phyloP scores from a whole-genome alignment of 345 rosid genomes.

The Lepidium didymum region DNA sequence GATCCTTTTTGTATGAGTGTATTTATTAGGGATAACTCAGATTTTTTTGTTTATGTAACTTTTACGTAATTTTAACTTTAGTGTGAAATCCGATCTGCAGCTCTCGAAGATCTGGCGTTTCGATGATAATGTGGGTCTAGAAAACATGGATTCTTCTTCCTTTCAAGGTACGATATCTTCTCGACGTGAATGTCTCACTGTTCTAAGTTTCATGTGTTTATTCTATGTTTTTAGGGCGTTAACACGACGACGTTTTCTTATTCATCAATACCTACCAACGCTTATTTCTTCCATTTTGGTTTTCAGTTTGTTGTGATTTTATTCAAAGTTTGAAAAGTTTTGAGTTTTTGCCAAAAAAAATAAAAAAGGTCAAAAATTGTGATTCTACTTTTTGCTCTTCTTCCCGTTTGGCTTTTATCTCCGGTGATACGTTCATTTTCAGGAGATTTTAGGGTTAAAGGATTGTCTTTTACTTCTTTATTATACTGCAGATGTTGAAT shows the following conservation, averaged over 20 bases:
- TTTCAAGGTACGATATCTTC: constrained; percentile 24
- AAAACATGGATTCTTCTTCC: constrained; percentile 35
- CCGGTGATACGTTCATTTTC: background rate
- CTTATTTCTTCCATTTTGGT: background rate
- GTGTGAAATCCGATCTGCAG: constrained; percentile 7
- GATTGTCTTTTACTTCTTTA: background rate
- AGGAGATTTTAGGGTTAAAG: constrained; percentile 11
- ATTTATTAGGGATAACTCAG: background rate
- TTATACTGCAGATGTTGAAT: background rate
- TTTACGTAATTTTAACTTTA: background rate
- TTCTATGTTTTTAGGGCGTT: background rate
- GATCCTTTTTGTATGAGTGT: background rate
- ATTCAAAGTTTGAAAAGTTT: background rate
- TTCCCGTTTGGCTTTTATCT: background rate
- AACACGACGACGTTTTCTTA: constrained; percentile 4
- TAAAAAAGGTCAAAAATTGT: background rate
- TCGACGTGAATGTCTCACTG: constrained; percentile 10
- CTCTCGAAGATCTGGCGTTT: constrained; percentile 32
- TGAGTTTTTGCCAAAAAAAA: background rate
- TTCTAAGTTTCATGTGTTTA: constrained; percentile 8
- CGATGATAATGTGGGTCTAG: constrained; percentile 41
- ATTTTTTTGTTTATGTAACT: background rate
- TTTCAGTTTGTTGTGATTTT: background rate
- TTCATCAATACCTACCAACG: background rate
- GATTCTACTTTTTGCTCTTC: background rate